phyloP scores from a whole-genome alignment of 2,329 filamentous ascomycete species.

The Colletotrichum tropicicola region DNA sequence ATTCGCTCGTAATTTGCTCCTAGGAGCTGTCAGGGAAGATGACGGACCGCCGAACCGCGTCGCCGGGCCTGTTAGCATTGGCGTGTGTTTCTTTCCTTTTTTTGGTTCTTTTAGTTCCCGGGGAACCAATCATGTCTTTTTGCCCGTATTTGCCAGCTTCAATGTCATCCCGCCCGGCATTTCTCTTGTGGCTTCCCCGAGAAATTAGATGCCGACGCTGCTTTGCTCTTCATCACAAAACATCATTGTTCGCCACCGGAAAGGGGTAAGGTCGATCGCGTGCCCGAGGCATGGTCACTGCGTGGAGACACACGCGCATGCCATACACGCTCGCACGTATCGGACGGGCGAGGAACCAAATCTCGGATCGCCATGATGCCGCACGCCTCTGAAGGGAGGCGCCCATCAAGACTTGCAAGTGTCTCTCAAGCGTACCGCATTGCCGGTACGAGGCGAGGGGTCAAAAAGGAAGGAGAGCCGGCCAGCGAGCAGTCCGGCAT shows the following conservation, averaged over 20 bases:
- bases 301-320: not conserved
- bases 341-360: not conserved
- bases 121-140: not conserved
- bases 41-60: too few species aligned
- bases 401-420: too few species aligned
- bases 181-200: not conserved
- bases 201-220: not conserved
- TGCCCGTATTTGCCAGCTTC: too few species aligned
- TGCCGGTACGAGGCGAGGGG: not conserved
- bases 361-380: not conserved
- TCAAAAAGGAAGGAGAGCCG: not conserved
- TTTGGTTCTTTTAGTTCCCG: too few species aligned
- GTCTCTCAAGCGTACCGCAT: not conserved
- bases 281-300: not conserved
- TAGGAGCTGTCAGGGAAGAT: too few species aligned
- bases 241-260: conserved; percentile 1
- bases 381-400: not conserved
- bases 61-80: too few species aligned
- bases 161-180: too few species aligned
- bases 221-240: not conserved
- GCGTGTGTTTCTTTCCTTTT: too few species aligned
- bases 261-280: conserved; percentile 7
- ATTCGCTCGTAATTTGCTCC: too few species aligned
- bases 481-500: not conserved
- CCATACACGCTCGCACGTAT: not conserved